A percentile compares a stretch with the other conserved stretches of the same genome.
Conservation (phyloP, 805 yeast genomes). For the Kluyveromyces starmeri region DNA sequence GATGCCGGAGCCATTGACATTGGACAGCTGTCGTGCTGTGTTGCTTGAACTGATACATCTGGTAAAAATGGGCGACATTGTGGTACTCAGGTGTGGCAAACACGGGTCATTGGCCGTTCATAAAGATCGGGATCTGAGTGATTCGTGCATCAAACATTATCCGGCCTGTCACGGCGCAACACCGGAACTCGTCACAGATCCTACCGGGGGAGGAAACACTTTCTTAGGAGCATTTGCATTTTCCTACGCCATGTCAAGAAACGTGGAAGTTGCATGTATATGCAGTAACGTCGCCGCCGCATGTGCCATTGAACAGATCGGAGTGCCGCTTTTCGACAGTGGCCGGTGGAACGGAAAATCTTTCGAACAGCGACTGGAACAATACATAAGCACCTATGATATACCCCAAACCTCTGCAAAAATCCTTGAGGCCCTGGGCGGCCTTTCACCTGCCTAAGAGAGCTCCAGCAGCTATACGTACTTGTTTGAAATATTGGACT, state of each 20-base stretch:
- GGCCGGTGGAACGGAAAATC: slow-evolving; percentile 54
- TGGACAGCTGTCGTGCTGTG: slow-evolving; percentile 34
- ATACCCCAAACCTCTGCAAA: too few species aligned
- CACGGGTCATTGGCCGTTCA: slow-evolving; percentile 52
- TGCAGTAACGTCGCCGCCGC: slow-evolving; percentile 78
- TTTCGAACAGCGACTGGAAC: slow-evolving; percentile 36
- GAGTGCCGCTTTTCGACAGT: slow-evolving; percentile 45
- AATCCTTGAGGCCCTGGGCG: neutral
- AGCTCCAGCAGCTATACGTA: neutral
- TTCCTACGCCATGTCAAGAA: slow-evolving; percentile 42
- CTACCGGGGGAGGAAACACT: slow-evolving; percentile 93
- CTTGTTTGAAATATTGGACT: neutral
- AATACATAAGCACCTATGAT: slow-evolving; percentile 25
- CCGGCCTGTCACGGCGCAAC: slow-evolving; percentile 64
- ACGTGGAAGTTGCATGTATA: slow-evolving; percentile 47
- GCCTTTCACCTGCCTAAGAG: neutral
- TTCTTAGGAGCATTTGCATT: slow-evolving; percentile 74
- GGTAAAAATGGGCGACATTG: slow-evolving; percentile 30
- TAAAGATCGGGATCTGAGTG: slow-evolving; percentile 4
- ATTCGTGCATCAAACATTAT: slow-evolving; percentile 33
- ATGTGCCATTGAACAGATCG: slow-evolving; percentile 69
- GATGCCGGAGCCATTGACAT: slow-evolving; percentile 34
- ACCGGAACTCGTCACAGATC: slow-evolving; percentile 54
- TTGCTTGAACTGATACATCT: slow-evolving; percentile 35
- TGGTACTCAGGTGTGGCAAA: slow-evolving; percentile 67